Evolutionary conservation across 192 early-diverging fungal species (phyloP).

Genomic region (Radiomyces spectabilis): DNA sequence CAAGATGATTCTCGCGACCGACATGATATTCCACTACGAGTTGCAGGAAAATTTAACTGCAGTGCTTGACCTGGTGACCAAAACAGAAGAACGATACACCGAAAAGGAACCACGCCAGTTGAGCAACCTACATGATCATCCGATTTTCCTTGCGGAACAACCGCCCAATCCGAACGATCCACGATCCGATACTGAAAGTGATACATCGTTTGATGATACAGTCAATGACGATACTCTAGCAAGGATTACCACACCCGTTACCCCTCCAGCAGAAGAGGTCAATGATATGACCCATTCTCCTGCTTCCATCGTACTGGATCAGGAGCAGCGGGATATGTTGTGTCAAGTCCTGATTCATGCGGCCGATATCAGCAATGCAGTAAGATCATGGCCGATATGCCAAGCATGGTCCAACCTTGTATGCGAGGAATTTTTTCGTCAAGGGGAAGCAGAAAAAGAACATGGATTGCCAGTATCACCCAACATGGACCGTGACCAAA

Average conservation of each 20-base stretch:
- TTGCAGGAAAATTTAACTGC: constrained; percentile 43
- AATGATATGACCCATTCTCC: background rate
- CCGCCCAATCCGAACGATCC: background rate
- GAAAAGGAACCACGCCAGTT: too few species aligned
- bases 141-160: background rate
- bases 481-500: constrained; percentile 77
- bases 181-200: background rate
- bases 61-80: constrained; percentile 25
- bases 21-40: constrained; percentile 87
- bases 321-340: constrained; percentile 51
- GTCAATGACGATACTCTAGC: too few species aligned
- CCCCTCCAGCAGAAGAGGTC: background rate
- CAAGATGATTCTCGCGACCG: constrained; percentile 82
- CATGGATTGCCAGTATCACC: constrained; percentile 75
- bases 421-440: constrained; percentile 78
- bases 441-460: constrained; percentile 78
- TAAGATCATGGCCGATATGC: constrained; percentile 77
- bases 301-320: constrained; percentile 10
- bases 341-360: constrained; percentile 75
- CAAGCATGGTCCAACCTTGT: constrained; percentile 87
- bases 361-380: constrained; percentile 85
- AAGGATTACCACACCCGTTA: too few species aligned
- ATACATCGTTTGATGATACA: background rate
- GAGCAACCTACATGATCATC: background rate
- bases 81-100: too few species aligned